Evolutionary conservation across 352 stramenopile genomes (phyloP), one percentile per base, ranked within the genome.

Genomic region (Phytopythium helicoides): DNA sequence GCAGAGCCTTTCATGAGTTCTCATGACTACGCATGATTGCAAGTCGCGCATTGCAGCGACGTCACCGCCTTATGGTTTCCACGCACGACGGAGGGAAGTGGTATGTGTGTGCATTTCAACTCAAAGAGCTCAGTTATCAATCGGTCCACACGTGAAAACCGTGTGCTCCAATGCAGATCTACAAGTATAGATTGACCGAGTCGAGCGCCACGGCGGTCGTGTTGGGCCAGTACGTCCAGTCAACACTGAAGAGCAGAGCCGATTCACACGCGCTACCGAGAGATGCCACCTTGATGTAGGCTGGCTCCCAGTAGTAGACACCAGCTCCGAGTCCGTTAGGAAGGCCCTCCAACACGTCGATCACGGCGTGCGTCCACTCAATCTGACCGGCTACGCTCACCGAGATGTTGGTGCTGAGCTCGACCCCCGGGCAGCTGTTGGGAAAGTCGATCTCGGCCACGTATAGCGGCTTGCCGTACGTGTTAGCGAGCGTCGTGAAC

Each of bases 271-370:
- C 11, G 46, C 64, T 73, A 34, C 64, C 64, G n/a, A 73, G 53
- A 3, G 60, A 50, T 11, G 55, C 52, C 9, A 68, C 56, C 23
- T 47, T 56, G 10, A 73, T 55, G 23, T 59, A 73, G 3, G 52
- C 64, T 8, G 64, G 64, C 48, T 73, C 64, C 60, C 64, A 73
- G 56, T 69, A 69, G 52, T 60, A 73, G 41, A 73, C 52, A 7
- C 64, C 64, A 18, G 56, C 52, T 7, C 64, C 60, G 0, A 69
- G 54, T 11, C 56, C 46, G 8, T 56, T 60, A 4, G 64, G 60
- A 35, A 73, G 41, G 5, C 26, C 39, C n/a, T 68, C 42, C 21
- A 69, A 36, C 14, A 68, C 57, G 15, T 66, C 40, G 23, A 62
- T 58, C 28, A 73, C 60, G 3, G 60, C 60, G 9, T 56, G 28